Conservation (phyloP, 2,329 filamentous ascomycete species). For the Verticillium zaregamsianum region DNA sequence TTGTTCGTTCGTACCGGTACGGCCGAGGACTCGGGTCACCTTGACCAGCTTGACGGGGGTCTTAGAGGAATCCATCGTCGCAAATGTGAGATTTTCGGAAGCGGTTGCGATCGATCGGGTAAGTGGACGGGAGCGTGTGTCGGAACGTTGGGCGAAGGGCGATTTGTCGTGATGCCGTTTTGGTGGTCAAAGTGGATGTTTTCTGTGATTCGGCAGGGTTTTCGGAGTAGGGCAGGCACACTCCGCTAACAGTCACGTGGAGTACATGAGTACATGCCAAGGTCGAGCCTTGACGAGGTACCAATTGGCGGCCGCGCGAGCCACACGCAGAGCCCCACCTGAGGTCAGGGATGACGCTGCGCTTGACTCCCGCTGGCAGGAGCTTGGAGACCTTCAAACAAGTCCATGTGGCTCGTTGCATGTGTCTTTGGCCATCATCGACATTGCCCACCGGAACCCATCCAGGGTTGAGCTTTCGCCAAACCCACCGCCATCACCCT, state of each 20-base stretch:
- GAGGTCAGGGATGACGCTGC: neutral
- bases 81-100: neutral
- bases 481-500: neutral
- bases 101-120: neutral
- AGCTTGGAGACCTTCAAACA: neutral
- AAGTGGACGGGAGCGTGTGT: neutral
- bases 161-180: neutral
- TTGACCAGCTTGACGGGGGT: conserved; percentile 99
- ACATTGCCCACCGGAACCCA: neutral
- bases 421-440: neutral
- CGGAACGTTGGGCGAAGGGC: neutral
- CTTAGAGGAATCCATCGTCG: conserved; percentile 83
- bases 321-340: neutral
- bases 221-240: neutral
- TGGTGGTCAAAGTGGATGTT: neutral
- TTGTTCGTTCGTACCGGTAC: conserved; percentile 68
- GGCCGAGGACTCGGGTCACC: conserved; percentile 96
- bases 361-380: neutral
- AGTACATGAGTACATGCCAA: neutral
- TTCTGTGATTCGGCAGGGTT: neutral
- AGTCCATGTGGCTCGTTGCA: neutral
- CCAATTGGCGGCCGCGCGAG: neutral
- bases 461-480: neutral
- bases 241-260: neutral
- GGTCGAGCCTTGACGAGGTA: neutral